phyloP scores from a whole-genome alignment of 1,139 yeast genomes.

The Magnusiomyces fungicola region DNA sequence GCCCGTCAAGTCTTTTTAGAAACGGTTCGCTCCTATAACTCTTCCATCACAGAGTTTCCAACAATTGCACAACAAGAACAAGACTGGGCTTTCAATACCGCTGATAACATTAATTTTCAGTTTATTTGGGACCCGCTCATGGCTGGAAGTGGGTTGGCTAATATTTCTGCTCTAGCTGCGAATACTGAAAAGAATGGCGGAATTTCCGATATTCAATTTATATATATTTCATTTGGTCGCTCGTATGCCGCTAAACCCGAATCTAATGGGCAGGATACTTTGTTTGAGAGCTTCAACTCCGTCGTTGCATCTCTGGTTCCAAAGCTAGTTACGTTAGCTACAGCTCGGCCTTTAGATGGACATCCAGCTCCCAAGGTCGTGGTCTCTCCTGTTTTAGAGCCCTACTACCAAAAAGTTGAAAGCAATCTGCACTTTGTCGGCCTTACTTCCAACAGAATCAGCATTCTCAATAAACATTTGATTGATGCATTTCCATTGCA shows the following conservation, averaged over 20 bases:
- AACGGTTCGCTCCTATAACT: slow-evolving; percentile 18
- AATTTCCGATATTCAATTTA: slow-evolving; percentile 15
- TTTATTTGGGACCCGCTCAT: slow-evolving; percentile 24
- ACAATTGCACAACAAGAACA: slow-evolving; percentile 16
- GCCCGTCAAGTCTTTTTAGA: slow-evolving; percentile 21
- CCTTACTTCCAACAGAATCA: slow-evolving; percentile 14
- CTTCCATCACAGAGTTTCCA: slow-evolving; percentile 12
- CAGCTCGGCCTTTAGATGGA: slow-evolving; percentile 1
- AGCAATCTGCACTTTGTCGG: slow-evolving; percentile 11
- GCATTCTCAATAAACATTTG: slow-evolving; percentile 15
- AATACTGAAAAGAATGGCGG: slow-evolving; percentile 7
- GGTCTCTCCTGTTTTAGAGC: slow-evolving; percentile 16
- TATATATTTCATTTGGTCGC: slow-evolving; percentile 19
- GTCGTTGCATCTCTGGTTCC: too few species aligned
- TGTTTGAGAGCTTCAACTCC: too few species aligned
- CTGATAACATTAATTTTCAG: slow-evolving; percentile 17
- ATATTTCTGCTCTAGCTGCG: slow-evolving; percentile 11
- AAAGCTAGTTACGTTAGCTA: too few species aligned
- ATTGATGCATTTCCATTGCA: slow-evolving; percentile 10
- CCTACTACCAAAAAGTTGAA: slow-evolving; percentile 15
- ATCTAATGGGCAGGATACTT: slow-evolving; percentile 11
- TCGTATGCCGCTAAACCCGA: slow-evolving; percentile 18
- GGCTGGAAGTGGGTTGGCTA: slow-evolving; percentile 14
- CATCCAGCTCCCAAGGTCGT: slow-evolving; percentile 4
- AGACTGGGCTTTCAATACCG: slow-evolving; percentile 11